A percentile compares a stretch with the other conserved stretches of the same genome.
phyloP scores from a whole-genome alignment of 306 rosid species.

The Erythrophleum fordii region DNA sequence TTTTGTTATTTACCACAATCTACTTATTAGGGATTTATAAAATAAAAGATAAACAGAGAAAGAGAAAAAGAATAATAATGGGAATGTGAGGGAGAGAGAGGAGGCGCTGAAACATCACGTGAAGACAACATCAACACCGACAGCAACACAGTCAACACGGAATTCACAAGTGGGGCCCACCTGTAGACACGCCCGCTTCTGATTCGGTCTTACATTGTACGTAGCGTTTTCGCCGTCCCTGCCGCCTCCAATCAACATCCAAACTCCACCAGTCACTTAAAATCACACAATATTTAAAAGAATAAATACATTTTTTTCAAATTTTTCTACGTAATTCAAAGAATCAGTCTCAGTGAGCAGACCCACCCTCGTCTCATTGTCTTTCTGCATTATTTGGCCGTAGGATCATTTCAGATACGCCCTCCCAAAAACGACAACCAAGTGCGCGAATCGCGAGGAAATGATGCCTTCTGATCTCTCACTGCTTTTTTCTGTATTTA shows the following conservation, averaged over 20 bases:
- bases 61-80: not conserved
- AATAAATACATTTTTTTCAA: too few species aligned
- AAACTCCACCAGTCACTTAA: too few species aligned
- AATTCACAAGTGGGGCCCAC: conserved; percentile 43
- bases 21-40: not conserved
- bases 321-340: not conserved
- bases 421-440: conserved; percentile 31
- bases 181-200: conserved; percentile 41
- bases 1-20: too few species aligned
- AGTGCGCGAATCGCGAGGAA: conserved; percentile 42
- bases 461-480: not conserved
- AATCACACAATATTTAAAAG: too few species aligned
- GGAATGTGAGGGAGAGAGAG: conserved; percentile 11
- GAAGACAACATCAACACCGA: conserved; percentile 72
- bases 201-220: conserved; percentile 43
- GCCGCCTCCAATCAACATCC: too few species aligned
- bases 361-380: not conserved
- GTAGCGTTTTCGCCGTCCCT: conserved; percentile 68
- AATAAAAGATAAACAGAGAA: not conserved
- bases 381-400: conserved; percentile 18
- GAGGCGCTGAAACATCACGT: conserved; percentile 65
- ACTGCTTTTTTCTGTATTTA: too few species aligned
- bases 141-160: conserved; percentile 67
- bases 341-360: conserved; percentile 22
- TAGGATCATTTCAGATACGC: conserved; percentile 46